Conservation (phyloP, 2,329 filamentous ascomycete genomes). For the Didymella sp. region DNA sequence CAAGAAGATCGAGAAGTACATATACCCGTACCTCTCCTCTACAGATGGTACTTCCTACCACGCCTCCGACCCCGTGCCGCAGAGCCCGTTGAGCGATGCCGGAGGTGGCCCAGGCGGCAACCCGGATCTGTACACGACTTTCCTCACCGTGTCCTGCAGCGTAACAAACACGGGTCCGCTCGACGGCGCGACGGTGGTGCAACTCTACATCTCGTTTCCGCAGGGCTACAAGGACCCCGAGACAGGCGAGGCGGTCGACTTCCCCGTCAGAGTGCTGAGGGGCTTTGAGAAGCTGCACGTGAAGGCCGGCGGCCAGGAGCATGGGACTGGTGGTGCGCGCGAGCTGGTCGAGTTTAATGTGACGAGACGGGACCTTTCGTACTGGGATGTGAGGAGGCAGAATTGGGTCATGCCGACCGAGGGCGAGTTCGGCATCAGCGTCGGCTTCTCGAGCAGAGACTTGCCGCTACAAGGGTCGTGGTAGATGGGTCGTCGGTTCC, state of each 20-base stretch:
- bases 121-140: slow-evolving; percentile 67
- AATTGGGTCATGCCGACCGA: slow-evolving; percentile 51
- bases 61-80: slow-evolving; percentile 64
- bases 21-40: slow-evolving; percentile 73
- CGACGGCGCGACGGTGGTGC: slow-evolving; percentile 62
- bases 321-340: slow-evolving; percentile 27
- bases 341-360: slow-evolving; percentile 47
- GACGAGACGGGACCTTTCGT: slow-evolving; percentile 52
- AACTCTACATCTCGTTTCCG: slow-evolving; percentile 63
- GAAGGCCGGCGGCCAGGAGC: slow-evolving; percentile 31
- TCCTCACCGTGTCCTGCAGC: slow-evolving; percentile 60
- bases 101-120: slow-evolving; percentile 75
- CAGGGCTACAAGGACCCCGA: slow-evolving; percentile 50
- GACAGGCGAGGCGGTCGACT: slow-evolving; percentile 63
- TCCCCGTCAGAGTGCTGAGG: slow-evolving; percentile 54
- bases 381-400: slow-evolving; percentile 50
- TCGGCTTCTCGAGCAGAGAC: slow-evolving; percentile 48
- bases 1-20: slow-evolving; percentile 69
- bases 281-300: slow-evolving; percentile 55
- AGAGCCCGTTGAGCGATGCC: slow-evolving; percentile 62
- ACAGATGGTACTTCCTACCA: slow-evolving; percentile 57
- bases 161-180: slow-evolving; percentile 69
- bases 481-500: slow-evolving; percentile 21
- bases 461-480: slow-evolving; percentile 42
- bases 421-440: slow-evolving; percentile 39